These are phyloP conservation scores for Aspergillus nidulans DNA, from an alignment of 495 filamentous ascomycete genomes.

Conservation along the genomic window DNA sequence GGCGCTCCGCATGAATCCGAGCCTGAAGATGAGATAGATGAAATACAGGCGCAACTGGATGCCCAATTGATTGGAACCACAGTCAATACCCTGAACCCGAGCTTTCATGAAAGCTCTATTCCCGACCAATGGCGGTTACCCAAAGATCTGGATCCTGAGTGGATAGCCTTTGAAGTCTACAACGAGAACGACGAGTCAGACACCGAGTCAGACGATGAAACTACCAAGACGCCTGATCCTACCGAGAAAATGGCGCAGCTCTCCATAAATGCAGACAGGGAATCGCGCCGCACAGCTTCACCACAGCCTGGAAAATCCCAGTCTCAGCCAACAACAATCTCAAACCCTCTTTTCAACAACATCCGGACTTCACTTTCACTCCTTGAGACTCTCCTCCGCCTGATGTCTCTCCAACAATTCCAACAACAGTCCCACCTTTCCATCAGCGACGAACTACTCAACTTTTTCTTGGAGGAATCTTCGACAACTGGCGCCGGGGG, in stretches of 20 bases:
- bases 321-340: slow-evolving; percentile 30
- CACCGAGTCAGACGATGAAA: slow-evolving; percentile 52
- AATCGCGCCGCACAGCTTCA: slow-evolving; percentile 19
- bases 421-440: slow-evolving; percentile 89
- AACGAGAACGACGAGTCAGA: slow-evolving; percentile 59
- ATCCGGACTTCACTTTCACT: slow-evolving; percentile 86
- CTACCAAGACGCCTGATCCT: slow-evolving; percentile 22
- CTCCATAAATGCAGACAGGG: slow-evolving; percentile 26
- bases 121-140: slow-evolving; percentile 63
- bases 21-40: slow-evolving; percentile 38
- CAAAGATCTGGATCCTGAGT: slow-evolving; percentile 80
- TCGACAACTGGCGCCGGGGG: slow-evolving; percentile 67
- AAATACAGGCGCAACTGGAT: slow-evolving; percentile 61
- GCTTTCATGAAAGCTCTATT: slow-evolving; percentile 33
- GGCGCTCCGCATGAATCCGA: slow-evolving; percentile 9
- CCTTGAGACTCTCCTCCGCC: slow-evolving; percentile 87
- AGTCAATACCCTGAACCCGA: slow-evolving; percentile 21
- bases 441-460: slow-evolving; percentile 91
- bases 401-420: slow-evolving; percentile 93
- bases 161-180: slow-evolving; percentile 92
- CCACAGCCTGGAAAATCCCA: slow-evolving; percentile 23
- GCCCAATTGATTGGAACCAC: slow-evolving; percentile 56
- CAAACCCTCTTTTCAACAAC: slow-evolving; percentile 39
- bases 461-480: slow-evolving; percentile 88
- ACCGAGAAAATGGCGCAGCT: slow-evolving; percentile 40